A percentile compares a stretch with the other conserved stretches of the same genome.
Evolutionary conservation across 2,329 filamentous ascomycete genomes (phyloP).

Genomic region (Clonostachys chloroleuca): DNA sequence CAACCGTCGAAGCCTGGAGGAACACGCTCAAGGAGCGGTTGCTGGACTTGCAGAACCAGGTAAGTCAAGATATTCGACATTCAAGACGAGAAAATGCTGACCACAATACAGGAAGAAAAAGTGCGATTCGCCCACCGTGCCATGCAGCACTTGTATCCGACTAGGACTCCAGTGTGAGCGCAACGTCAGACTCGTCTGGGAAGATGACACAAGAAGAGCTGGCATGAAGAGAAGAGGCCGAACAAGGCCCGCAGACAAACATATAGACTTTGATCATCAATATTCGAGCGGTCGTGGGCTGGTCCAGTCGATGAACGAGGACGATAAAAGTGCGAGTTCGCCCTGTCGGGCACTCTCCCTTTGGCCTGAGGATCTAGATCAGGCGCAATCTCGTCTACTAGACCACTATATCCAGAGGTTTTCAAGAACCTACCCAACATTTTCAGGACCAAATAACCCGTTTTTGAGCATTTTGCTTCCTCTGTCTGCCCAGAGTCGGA

Average conservation of each 20-base stretch:
- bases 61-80: neutral
- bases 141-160: conserved; percentile 6
- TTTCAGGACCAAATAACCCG: conserved; percentile 7
- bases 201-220: conserved; percentile 7
- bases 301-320: neutral
- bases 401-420: conserved; percentile 10
- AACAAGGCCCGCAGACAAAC: neutral
- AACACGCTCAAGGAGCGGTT: conserved; percentile 2
- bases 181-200: conserved; percentile 8
- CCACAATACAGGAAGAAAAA: conserved; percentile 4
- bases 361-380: conserved; percentile 7
- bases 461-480: conserved; percentile 9
- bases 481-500: conserved; percentile 8
- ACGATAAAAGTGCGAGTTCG: neutral
- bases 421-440: conserved; percentile 9
- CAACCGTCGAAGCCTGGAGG: too few species aligned
- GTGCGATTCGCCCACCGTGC: conserved; percentile 4
- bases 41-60: conserved; percentile 5
- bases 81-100: neutral
- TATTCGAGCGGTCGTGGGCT: neutral
- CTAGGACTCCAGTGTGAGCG: conserved; percentile 5
- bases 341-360: conserved; percentile 1
- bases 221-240: conserved; percentile 9
- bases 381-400: conserved; percentile 6
- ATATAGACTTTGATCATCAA: neutral